These are phyloP conservation scores for Crithidia brevicula DNA, from an alignment of 208 protist species.

Conservation along the genomic window DNA sequence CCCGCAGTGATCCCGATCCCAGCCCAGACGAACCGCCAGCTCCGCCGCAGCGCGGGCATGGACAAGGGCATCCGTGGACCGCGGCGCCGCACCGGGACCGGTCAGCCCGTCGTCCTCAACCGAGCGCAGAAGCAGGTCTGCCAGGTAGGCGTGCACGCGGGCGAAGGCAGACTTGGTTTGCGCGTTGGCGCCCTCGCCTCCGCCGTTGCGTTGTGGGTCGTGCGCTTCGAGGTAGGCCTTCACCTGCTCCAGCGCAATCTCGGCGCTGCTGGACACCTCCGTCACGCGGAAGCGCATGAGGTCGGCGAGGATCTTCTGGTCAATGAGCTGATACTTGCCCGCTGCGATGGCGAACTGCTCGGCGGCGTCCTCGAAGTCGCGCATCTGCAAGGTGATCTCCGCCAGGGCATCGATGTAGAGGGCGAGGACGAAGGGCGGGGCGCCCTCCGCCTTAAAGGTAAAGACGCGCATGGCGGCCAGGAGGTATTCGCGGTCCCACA, in stretches of 20 bases:
- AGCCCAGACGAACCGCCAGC: slow-evolving; percentile 52
- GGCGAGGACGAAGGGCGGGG: slow-evolving; percentile 85
- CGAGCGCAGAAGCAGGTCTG: slow-evolving; percentile 62
- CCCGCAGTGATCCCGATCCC: slow-evolving; percentile 77
- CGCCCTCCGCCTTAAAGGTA: slow-evolving; percentile 88
- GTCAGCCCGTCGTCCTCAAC: slow-evolving; percentile 25
- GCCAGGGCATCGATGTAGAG: slow-evolving; percentile 84
- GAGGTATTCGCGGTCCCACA: slow-evolving; percentile 91
- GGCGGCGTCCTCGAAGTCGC: slow-evolving; percentile 78
- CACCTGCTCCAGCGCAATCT: slow-evolving; percentile 63
- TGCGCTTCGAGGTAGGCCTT: slow-evolving; percentile 50
- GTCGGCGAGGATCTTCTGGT: slow-evolving; percentile 75
- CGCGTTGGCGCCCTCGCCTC: slow-evolving; percentile 19
- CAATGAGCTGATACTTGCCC: slow-evolving; percentile 84
- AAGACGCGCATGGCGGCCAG: slow-evolving; percentile 89
- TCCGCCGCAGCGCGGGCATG: slow-evolving; percentile 56
- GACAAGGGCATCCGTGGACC: slow-evolving; percentile 25
- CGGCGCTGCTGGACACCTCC: slow-evolving; percentile 58
- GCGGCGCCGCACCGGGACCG: neutral
- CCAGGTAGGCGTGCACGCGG: slow-evolving; percentile 73
- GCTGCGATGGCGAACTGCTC: slow-evolving; percentile 79
- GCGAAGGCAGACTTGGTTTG: slow-evolving; percentile 56
- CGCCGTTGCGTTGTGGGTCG: slow-evolving; percentile 45
- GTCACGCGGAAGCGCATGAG: slow-evolving; percentile 79
- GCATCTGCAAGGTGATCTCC: slow-evolving; percentile 80